Evolutionary conservation across 2,329 filamentous ascomycete species (phyloP).

Genomic region (Westerdykella aurantiaca): DNA sequence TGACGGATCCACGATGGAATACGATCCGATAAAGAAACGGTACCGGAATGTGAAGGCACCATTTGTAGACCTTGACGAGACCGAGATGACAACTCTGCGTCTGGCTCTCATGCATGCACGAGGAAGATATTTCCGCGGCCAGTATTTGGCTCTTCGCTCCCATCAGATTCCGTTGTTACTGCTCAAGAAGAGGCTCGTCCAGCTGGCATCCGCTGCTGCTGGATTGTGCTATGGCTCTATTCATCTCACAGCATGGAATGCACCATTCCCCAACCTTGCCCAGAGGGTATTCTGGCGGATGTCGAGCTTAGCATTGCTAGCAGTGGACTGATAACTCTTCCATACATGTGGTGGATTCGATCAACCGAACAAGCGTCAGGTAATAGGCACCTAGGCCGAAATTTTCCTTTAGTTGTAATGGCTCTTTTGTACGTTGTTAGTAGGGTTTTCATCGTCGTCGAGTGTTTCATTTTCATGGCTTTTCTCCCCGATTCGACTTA

Average conservation of each 20-base stretch:
- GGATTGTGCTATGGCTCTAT: constrained; percentile 11
- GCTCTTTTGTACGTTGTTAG: constrained; percentile 6
- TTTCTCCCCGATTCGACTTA: constrained; percentile 13
- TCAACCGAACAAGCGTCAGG: too few species aligned
- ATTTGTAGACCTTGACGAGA: too few species aligned
- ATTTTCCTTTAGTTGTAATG: constrained; percentile 4
- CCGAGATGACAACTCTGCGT: too few species aligned
- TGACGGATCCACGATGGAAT: too few species aligned
- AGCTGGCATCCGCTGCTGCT: constrained; percentile 1
- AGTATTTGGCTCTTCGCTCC: too few species aligned
- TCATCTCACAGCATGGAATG: constrained; percentile 20
- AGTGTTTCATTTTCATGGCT: constrained; percentile 14
- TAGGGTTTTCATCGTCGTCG: constrained; percentile 12
- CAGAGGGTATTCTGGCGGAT: constrained; percentile 12
- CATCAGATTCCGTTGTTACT: too few species aligned
- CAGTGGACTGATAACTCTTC: constrained; percentile 1
- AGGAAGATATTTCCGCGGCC: too few species aligned
- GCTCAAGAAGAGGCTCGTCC: too few species aligned
- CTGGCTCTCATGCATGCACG: too few species aligned
- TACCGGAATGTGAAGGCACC: too few species aligned
- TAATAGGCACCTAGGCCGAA: too few species aligned
- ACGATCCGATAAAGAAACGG: too few species aligned
- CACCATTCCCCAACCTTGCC: constrained; percentile 7
- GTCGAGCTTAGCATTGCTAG: constrained; percentile 2
- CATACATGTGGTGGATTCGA: not conserved